Base-by-base conservation (phyloP, 1,284 basidiomycete species). In the Mycena sp. region DNA sequence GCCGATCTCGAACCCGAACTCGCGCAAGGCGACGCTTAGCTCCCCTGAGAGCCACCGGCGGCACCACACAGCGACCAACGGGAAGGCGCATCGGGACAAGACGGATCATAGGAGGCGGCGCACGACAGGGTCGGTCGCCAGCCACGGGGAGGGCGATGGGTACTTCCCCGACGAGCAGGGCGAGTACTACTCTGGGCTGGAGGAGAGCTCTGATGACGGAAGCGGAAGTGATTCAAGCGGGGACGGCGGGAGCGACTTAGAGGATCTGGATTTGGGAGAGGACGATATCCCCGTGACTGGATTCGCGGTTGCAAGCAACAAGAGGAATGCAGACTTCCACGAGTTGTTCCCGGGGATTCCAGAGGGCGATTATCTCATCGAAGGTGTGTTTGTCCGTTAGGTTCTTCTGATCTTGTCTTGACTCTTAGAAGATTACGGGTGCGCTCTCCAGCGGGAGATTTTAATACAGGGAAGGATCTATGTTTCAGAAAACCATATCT, bases 391-490 rank as follows among this genome's bases (percentile, higher is more conserved):
- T 51, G 40, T 59, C 21, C 26, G 48, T 63, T 40, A 14, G 7
- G 11, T 50, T 63, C n/a, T 32, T 61, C 53, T 50, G n/a, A 7
- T 46, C 56, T 35, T 21, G 5, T 49, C n/a, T 63, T 70, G 49
- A n/a, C n/a, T n/a, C n/a, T n/a, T n/a, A n/a, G n/a, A 67, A 98
- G 97, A 99, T 76, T 99, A 99, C 71, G 96, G 97, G 3, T 99
- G 98, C 75, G 98, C 97, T 0, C 77, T 99, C 14, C 95, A 98
- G 73, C 89, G 96, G 56, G 98, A 99, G 76, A 99, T 99, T 69
- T 84, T 99, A 28, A 93, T 99, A 30, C 97, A 99, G 82, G 97
- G 97, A 4, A 86, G 97, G 4, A 76, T 99, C 54, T 99, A 99
- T 77, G 94, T 99, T 25, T 99, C 96, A 1, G 98, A 99, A 78